Conservation (phyloP, 768 basidiomycete genomes). For the Leccinum subgranulosum region DNA sequence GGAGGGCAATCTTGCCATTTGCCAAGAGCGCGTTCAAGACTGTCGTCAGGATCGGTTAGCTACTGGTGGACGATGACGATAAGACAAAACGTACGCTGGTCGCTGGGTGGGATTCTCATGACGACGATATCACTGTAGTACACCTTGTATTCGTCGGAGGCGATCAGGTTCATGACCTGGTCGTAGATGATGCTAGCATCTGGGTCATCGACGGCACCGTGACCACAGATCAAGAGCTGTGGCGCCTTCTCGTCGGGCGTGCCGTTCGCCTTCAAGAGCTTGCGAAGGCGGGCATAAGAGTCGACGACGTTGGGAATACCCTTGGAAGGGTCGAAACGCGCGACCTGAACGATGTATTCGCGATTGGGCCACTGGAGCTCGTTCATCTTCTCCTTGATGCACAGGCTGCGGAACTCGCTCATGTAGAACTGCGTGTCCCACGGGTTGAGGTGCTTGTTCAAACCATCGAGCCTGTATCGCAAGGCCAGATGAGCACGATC, state of each 20-base stretch:
- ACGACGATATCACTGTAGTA: constrained; percentile 68
- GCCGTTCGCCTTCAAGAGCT: constrained; percentile 48
- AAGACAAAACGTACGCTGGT: constrained; percentile 57
- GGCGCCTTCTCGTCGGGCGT: constrained; percentile 54
- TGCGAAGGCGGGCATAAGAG: constrained; percentile 82
- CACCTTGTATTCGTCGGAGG: constrained; percentile 46
- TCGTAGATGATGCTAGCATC: constrained; percentile 93
- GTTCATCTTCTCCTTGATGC: constrained; percentile 75
- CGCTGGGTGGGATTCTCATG: constrained; percentile 79
- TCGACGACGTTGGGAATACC: constrained; percentile 85
- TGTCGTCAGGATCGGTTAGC: constrained; percentile 24
- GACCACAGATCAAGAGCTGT: constrained; percentile 81
- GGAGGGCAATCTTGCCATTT: constrained; percentile 85
- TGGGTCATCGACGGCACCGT: constrained; percentile 93
- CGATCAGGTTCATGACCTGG: constrained; percentile 62
- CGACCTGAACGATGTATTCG: constrained; percentile 87
- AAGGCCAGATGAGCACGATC: not conserved
- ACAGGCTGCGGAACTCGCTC: constrained; percentile 80
- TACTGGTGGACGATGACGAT: not conserved
- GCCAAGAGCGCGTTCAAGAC: constrained; percentile 88
- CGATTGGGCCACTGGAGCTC: constrained; percentile 77
- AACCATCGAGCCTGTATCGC: constrained; percentile 72
- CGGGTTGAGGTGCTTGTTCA: constrained; percentile 82
- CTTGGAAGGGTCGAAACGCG: constrained; percentile 90
- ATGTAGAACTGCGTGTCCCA: constrained; percentile 90